Evolutionary conservation across 1,284 basidiomycete species (phyloP).

Genomic region (Austroboletus novae-zelandiae): DNA sequence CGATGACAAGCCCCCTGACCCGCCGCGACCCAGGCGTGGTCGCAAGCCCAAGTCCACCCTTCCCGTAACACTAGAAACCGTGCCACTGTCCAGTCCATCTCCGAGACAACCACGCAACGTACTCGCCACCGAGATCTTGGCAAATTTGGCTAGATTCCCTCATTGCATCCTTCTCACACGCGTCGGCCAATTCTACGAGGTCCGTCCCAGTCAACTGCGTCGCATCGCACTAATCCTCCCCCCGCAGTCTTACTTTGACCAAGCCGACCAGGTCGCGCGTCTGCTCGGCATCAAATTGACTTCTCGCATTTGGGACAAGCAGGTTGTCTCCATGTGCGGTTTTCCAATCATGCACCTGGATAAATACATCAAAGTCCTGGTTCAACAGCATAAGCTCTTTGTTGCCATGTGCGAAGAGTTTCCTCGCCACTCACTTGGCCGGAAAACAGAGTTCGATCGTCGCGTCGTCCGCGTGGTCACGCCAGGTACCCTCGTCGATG

Average conservation of each 20-base stretch:
- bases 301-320: conserved; percentile 66
- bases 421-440: conserved; percentile 44
- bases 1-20: neutral
- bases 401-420: conserved; percentile 95
- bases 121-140: conserved; percentile 67
- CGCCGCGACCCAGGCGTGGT: conserved; percentile 14
- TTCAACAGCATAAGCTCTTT: conserved; percentile 77
- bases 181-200: conserved; percentile 95
- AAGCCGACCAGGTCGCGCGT: conserved; percentile 75
- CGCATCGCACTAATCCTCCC: conserved; percentile 7
- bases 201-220: conserved; percentile 31
- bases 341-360: conserved; percentile 86
- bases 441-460: conserved; percentile 63
- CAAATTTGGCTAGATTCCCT: conserved; percentile 76
- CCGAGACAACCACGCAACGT: conserved; percentile 43
- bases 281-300: conserved; percentile 83
- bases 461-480: conserved; percentile 85
- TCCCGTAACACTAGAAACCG: neutral
- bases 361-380: conserved; percentile 82
- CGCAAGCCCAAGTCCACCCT: conserved; percentile 16
- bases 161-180: conserved; percentile 88
- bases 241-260: conserved; percentile 86
- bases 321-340: conserved; percentile 78
- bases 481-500: conserved; percentile 90
- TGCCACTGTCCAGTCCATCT: neutral